A percentile compares a stretch with the other conserved stretches of the same genome.
Conservation (phyloP, 2,329 filamentous ascomycete genomes). For the Botrytis deweyae region DNA sequence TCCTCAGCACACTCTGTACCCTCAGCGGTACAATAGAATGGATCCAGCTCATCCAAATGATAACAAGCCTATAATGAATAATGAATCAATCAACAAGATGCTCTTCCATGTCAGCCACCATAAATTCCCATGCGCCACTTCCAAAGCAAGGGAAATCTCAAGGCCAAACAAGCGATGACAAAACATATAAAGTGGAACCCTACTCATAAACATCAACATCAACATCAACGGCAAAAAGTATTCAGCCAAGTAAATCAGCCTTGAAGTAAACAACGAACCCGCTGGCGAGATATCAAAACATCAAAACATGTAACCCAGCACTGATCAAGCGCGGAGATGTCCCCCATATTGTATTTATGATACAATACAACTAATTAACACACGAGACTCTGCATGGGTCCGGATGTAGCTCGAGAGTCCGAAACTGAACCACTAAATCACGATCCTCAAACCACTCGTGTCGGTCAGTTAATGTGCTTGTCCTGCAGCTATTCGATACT, state of each 20-base stretch:
- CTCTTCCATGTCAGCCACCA: background rate
- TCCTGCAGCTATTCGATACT: background rate
- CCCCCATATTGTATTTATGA: no score
- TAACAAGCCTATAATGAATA: background rate
- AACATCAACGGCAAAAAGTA: background rate
- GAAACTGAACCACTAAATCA: background rate
- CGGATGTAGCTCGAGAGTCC: background rate
- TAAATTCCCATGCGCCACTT: background rate
- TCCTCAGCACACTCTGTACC: background rate
- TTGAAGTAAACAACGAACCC: background rate
- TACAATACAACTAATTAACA: background rate
- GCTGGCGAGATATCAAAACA: background rate
- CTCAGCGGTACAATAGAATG: background rate
- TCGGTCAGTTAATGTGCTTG: background rate
- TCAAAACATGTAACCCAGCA: background rate
- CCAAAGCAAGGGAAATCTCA: background rate
- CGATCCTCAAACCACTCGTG: background rate
- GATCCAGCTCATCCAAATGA: background rate
- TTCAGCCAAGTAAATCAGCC: background rate
- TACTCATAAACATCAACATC: background rate
- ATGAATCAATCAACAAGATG: background rate
- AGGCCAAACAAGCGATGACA: background rate
- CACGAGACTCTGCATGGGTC: background rate
- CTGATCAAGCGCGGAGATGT: background rate
- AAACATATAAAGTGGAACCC: background rate